Evolutionary conservation across 148 eudicot species (phyloP).

Genomic region (Vaccinium darrowii): DNA sequence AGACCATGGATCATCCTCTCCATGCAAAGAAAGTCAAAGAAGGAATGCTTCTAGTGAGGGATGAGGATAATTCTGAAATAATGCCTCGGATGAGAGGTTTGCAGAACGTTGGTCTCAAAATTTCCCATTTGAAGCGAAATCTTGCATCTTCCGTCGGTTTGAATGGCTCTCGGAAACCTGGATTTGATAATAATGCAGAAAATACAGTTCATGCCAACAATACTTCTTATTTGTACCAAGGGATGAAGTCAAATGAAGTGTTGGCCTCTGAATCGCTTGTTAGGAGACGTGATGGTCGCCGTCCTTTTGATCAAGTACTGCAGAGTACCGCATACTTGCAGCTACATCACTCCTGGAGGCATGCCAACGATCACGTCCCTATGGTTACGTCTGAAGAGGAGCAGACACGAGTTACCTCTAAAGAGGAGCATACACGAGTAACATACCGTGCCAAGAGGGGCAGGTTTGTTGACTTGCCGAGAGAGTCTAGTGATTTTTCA

Average conservation of each 20-base stretch:
- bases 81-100: slow-evolving; percentile 44
- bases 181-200: slow-evolving; percentile 29
- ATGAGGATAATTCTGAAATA: slow-evolving; percentile 36
- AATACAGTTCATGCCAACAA: slow-evolving; percentile 26
- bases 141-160: slow-evolving; percentile 27
- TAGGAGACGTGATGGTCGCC: slow-evolving; percentile 51
- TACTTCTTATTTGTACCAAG: slow-evolving; percentile 30
- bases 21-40: slow-evolving; percentile 31
- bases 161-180: slow-evolving; percentile 35
- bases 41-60: slow-evolving; percentile 32
- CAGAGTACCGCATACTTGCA: slow-evolving; percentile 35
- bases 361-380: slow-evolving; percentile 25
- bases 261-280: slow-evolving; percentile 38
- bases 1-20: slow-evolving; percentile 28
- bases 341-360: slow-evolving; percentile 31
- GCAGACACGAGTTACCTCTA: slow-evolving; percentile 26
- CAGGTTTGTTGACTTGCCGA: slow-evolving; percentile 25
- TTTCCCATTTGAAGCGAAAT: slow-evolving; percentile 34
- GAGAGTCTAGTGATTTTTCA: slow-evolving; percentile 33
- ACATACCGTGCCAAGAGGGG: slow-evolving; percentile 31
- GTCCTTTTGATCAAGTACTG: slow-evolving; percentile 41
- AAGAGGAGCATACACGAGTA: background rate
- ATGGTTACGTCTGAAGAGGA: slow-evolving; percentile 34
- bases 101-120: slow-evolving; percentile 45
- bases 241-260: slow-evolving; percentile 41